Evolutionary conservation across 148 eudicot species (phyloP), one percentile per base, ranked within the genome.

Genomic region (Nepenthes mirabilis): DNA sequence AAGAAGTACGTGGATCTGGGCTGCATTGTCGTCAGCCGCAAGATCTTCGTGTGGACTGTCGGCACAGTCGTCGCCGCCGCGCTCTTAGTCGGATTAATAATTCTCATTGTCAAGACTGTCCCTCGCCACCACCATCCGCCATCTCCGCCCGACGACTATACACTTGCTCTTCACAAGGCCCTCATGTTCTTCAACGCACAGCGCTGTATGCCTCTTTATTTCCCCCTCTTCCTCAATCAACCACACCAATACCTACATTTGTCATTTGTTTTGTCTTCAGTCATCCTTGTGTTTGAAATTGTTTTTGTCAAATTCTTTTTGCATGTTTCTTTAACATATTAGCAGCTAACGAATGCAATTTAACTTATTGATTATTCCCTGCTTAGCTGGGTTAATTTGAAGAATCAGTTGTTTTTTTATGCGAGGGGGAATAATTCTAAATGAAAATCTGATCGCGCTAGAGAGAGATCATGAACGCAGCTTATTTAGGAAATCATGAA

Each of bases 161-260:
- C 99, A 2, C 36, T 76, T 14, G 99, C 89, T 9, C 77, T 93
- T 2, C 67, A 69, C 35, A 88, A 86, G 62, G 99, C 91, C 1
- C 89, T 93, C 55, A 86, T 83, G 95, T 93, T 93, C 85, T 93
- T 93, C 78, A 86, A 93, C 78, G 99, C 80, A 9, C 99, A 93
- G 70, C 70, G 69, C 36, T 93, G 99, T 93, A 73, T 83, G n/a
- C 9, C 40, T 23, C 12, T 64, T 36, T 34, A 11, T 50, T 37
- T 60, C 45, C 36, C 12, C 13, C 9, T 62, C 3, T 7, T 32
- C 1, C 34, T 47, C 8, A 14, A 5, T 11, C 11, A 1, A n/a
- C 32, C 32, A 32, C 23, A 23, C 23, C 23, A 23, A 23, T 23
- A 23, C 23, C 23, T 23, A 23, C 14, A 52, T 52, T 32, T 32